These are phyloP conservation scores for Cantharellus cinnabarinus DNA, from an alignment of 768 basidiomycete genomes.

Conservation along the genomic window DNA sequence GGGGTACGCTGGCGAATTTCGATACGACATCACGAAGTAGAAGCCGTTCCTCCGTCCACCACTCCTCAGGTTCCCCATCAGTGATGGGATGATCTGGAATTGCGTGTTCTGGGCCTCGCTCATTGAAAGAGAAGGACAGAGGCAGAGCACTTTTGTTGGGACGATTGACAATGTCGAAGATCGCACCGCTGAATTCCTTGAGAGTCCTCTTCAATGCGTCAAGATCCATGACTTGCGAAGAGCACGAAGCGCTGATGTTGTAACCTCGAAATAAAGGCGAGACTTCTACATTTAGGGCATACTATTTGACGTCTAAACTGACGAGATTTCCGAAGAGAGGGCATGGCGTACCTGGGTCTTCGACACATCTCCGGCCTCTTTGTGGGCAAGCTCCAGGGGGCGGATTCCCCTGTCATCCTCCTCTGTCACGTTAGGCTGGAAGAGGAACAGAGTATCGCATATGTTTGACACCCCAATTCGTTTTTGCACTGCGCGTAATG, in stretches of 20 bases:
- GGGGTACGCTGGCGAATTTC: not conserved
- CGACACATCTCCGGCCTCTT: not conserved
- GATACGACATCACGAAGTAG: not conserved
- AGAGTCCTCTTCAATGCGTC: not conserved
- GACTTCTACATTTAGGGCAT: not conserved
- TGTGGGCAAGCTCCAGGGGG: not conserved
- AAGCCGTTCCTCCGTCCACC: not conserved
- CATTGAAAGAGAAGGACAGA: not conserved
- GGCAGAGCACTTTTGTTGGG: not conserved
- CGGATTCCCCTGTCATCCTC: not conserved
- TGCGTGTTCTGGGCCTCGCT: not conserved
- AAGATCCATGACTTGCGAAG: not conserved
- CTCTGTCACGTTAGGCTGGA: not conserved
- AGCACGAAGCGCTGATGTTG: not conserved
- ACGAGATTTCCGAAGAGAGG: not conserved
- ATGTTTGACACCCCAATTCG: not conserved
- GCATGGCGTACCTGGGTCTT: not conserved
- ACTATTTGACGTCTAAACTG: not conserved
- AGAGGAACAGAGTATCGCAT: slow-evolving; percentile 1
- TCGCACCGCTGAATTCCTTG: not conserved
- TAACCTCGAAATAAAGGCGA: not conserved
- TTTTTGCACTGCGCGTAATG: not conserved
- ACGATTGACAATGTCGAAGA: not conserved
- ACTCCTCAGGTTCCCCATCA: not conserved
- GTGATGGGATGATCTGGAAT: not conserved